phyloP scores from a whole-genome alignment of 2,329 filamentous ascomycete genomes.

The Penicillium thymicola region DNA sequence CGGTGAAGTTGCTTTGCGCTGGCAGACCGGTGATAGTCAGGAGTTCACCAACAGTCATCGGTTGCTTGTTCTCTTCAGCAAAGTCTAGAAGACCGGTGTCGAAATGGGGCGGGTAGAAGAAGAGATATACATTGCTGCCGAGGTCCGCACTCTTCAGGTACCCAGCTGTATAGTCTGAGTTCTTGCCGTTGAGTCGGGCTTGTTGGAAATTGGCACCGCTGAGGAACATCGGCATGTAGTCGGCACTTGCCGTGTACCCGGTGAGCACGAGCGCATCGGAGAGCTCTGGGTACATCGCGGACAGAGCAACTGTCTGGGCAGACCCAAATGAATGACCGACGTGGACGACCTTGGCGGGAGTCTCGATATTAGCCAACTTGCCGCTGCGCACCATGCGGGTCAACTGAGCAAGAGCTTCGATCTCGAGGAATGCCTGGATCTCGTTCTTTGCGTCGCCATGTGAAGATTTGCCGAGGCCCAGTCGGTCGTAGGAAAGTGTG shows the following conservation, averaged over 20 bases:
- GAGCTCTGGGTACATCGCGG: constrained; percentile 33
- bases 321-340: constrained; percentile 40
- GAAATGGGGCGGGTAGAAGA: constrained; percentile 15
- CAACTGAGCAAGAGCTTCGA: constrained; percentile 39
- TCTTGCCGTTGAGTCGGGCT: constrained; percentile 16
- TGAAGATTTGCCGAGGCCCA: constrained; percentile 37
- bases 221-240: constrained; percentile 16
- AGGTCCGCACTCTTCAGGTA: constrained; percentile 22
- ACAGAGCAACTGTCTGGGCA: constrained; percentile 31
- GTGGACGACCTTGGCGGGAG: constrained; percentile 36
- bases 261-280: constrained; percentile 42
- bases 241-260: constrained; percentile 33
- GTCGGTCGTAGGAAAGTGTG: constrained; percentile 41
- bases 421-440: constrained; percentile 40
- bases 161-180: constrained; percentile 18
- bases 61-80: constrained; percentile 24
- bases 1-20: constrained; percentile 15
- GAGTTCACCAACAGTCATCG: constrained; percentile 28
- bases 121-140: constrained; percentile 16
- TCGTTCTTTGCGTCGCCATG: constrained; percentile 40
- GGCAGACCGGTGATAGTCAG: constrained; percentile 17
- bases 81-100: constrained; percentile 12
- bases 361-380: constrained; percentile 26
- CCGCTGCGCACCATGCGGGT: constrained; percentile 39
- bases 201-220: constrained; percentile 21